Conservation (phyloP, 768 basidiomycete genomes). For the Calocybe gangraenosa region DNA sequence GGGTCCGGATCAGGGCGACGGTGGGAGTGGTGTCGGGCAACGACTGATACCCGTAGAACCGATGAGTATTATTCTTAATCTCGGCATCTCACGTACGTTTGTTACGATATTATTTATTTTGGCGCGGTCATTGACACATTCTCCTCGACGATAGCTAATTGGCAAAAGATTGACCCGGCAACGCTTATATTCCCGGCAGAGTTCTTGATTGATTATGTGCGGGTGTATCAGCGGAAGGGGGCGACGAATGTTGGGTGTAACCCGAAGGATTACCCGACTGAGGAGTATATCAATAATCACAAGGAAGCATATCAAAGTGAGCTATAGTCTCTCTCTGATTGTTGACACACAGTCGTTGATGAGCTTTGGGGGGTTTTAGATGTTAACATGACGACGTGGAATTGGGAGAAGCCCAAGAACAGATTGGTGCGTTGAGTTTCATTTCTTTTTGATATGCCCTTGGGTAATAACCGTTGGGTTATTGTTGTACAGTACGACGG, state of each 20-base stretch:
- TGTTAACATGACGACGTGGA: slow-evolving; percentile 39
- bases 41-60: slow-evolving; percentile 64
- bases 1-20: slow-evolving; percentile 30
- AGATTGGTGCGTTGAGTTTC: slow-evolving; percentile 25
- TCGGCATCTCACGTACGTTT: slow-evolving; percentile 56
- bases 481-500: no score
- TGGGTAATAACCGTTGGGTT: no score
- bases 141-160: slow-evolving; percentile 42
- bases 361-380: no score
- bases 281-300: slow-evolving; percentile 56
- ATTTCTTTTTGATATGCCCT: no score
- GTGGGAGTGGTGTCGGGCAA: slow-evolving; percentile 50
- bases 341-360: neutral
- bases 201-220: slow-evolving; percentile 73
- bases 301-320: slow-evolving; percentile 55
- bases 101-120: slow-evolving; percentile 1
- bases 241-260: slow-evolving; percentile 61
- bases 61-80: slow-evolving; percentile 56
- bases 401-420: slow-evolving; percentile 38
- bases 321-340: slow-evolving; percentile 23
- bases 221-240: slow-evolving; percentile 71
- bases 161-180: slow-evolving; percentile 54
- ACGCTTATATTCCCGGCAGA: slow-evolving; percentile 68
- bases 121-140: neutral
- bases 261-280: slow-evolving; percentile 62